A percentile compares a stretch with the other conserved stretches of the same genome.
These are phyloP conservation scores for Lindgomyces ingoldianus DNA, from an alignment of 495 filamentous ascomycete species.

Conservation along the genomic window DNA sequence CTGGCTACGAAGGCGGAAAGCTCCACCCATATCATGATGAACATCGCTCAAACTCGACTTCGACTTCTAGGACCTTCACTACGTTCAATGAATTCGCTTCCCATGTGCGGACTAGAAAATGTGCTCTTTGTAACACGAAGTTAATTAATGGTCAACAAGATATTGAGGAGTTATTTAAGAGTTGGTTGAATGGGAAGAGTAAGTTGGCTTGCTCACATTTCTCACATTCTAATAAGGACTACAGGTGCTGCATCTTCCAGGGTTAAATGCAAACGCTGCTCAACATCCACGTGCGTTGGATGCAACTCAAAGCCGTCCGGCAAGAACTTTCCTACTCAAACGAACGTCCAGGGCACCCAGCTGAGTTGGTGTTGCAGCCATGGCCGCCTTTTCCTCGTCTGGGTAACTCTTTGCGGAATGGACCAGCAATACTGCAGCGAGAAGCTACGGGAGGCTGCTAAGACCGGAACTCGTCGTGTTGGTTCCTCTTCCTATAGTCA, in stretches of 20 bases:
- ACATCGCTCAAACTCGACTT: not conserved
- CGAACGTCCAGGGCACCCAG: constrained; percentile 3
- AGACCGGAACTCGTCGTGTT: not conserved
- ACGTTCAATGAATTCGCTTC: constrained; percentile 4
- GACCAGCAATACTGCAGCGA: constrained; percentile 26
- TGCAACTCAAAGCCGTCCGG: not conserved
- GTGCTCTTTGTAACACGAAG: not conserved
- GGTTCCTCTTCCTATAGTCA: not conserved
- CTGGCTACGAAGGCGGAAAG: not conserved
- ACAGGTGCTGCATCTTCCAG: not conserved
- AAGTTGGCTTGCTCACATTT: not conserved
- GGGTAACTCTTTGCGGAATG: constrained; percentile 38
- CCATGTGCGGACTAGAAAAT: constrained; percentile 1
- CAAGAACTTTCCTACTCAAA: not conserved
- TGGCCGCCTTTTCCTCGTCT: constrained; percentile 35
- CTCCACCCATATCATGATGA: not conserved
- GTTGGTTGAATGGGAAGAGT: constrained; percentile 10
- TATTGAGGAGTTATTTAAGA: not conserved
- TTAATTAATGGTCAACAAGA: not conserved
- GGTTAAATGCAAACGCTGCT: constrained; percentile 11
- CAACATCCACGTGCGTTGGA: constrained; percentile 1
- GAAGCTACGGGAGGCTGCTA: constrained; percentile 17
- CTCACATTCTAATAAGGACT: not conserved
- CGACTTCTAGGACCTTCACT: not conserved
- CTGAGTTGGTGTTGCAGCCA: constrained; percentile 39